Base-by-base conservation (phyloP, 148 eudicot species). In the Pharnaceum exiguum region DNA sequence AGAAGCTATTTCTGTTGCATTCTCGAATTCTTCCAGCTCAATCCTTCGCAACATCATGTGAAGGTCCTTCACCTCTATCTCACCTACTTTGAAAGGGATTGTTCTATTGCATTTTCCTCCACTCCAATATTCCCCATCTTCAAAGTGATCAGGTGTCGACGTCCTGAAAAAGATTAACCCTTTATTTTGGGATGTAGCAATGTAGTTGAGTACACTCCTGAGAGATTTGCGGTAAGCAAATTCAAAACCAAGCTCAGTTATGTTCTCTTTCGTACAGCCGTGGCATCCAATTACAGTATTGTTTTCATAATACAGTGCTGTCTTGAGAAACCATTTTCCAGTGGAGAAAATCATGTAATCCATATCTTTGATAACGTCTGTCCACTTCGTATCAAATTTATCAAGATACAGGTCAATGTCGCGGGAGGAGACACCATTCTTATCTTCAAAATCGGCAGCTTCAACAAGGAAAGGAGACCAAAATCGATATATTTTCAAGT, bases 111-210 rank as follows among this genome's bases (percentile, higher is more conserved):
- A 89, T 12, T 17, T 56, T 10, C 96, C 96, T 0, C 94, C 96
- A 19, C 46, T 66, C 30, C 43, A 75, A 94, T 94, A 89, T 23
- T 81, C 73, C 6, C 94, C 96, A n/a, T 72, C 77, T 65, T 89
- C 96, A 62, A 85, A 89, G 63, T 89, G 96, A 71, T 82, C 90
- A 0, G 96, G 94, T 6, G 90, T 80, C 2, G 83, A 59, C 22
- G 85, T 80, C 54, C 79, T 67, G 52, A 72, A 83, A 61, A 83
- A 77, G 8, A 83, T 64, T 25, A 64, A 26, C 17, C 82, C 89
- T 46, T 61, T 77, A 66, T 77, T 80, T 44, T 63, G 55, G 18
- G 89, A 80, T 25, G 59, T 23, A 35, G 72, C 55, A 44, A 83
- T 72, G 59, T 71, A 83, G 35, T 77, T 66, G 36, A 83, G 77